These are phyloP conservation scores for Grosmannia clavigera DNA, from an alignment of 2,329 filamentous ascomycete genomes.

Conservation along the genomic window DNA sequence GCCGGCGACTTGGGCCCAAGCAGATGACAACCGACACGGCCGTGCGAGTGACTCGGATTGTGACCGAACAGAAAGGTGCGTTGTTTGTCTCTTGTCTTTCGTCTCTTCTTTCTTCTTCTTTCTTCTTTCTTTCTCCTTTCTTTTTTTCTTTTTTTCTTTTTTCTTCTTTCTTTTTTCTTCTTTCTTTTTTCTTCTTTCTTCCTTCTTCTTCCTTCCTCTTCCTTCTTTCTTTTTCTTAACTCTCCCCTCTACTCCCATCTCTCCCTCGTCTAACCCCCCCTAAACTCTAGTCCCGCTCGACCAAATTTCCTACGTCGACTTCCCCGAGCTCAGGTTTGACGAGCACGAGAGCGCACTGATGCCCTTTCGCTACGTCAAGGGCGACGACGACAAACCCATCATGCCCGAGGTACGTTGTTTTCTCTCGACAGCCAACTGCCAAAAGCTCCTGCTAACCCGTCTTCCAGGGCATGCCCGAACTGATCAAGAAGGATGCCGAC, in stretches of 20 bases:
- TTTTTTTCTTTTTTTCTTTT: not conserved
- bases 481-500: constrained; percentile 88
- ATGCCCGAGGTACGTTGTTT: constrained; percentile 63
- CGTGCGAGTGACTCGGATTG: constrained; percentile 81
- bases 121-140: too few relatives aligned
- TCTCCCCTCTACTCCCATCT: too few relatives aligned
- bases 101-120: not conserved
- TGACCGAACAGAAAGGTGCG: constrained; percentile 72
- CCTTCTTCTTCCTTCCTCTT: too few relatives aligned
- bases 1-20: constrained; percentile 74
- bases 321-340: constrained; percentile 80
- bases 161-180: not conserved
- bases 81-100: not conserved
- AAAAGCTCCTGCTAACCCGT: constrained; percentile 3
- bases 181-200: not conserved
- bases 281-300: constrained; percentile 53
- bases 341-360: constrained; percentile 92
- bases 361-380: constrained; percentile 92
- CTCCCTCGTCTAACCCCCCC: not conserved
- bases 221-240: too few relatives aligned
- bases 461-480: constrained; percentile 75
- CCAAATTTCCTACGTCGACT: constrained; percentile 71
- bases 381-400: constrained; percentile 61
- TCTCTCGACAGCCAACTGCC: not conserved
- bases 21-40: constrained; percentile 99